A percentile compares a stretch with the other conserved stretches of the same genome.
Evolutionary conservation across 108 stramenopile genomes (phyloP).

Genomic region (Cyclotella baltica): DNA sequence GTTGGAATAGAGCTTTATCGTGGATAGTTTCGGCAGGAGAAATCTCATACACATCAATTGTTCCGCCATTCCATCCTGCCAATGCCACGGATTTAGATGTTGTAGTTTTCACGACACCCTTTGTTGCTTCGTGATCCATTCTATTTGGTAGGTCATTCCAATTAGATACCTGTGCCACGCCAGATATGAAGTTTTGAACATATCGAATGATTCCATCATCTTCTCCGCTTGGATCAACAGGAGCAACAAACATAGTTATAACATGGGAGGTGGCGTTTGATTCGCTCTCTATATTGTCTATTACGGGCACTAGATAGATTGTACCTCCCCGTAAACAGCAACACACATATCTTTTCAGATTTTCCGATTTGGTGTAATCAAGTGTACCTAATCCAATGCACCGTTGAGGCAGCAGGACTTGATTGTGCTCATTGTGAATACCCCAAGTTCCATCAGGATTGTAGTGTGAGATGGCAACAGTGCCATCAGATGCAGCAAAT

Average conservation of each 20-base stretch:
- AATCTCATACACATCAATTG: slow-evolving; percentile 63
- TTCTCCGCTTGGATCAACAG: slow-evolving; percentile 57
- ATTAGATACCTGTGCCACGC: slow-evolving; percentile 23
- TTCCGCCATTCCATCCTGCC: slow-evolving; percentile 60
- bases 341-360: slow-evolving; percentile 43
- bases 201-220: slow-evolving; percentile 48
- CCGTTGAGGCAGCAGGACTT: slow-evolving; percentile 40
- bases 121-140: neutral
- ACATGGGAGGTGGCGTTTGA: neutral
- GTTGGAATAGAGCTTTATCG: neutral
- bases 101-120: neutral
- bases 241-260: slow-evolving; percentile 25
- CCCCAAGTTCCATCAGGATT: slow-evolving; percentile 41
- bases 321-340: slow-evolving; percentile 75
- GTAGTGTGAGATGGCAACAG: slow-evolving; percentile 45
- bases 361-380: neutral
- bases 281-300: neutral
- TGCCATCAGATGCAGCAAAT: slow-evolving; percentile 49
- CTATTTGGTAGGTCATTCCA: slow-evolving; percentile 26
- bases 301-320: slow-evolving; percentile 61
- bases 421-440: slow-evolving; percentile 31
- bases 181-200: slow-evolving; percentile 68
- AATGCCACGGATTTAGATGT: slow-evolving; percentile 26
- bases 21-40: neutral
- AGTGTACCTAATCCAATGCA: slow-evolving; percentile 40